Evolutionary conservation across 108 stramenopile genomes (phyloP).

Genomic region (Halocafeteria seosinensis): DNA sequence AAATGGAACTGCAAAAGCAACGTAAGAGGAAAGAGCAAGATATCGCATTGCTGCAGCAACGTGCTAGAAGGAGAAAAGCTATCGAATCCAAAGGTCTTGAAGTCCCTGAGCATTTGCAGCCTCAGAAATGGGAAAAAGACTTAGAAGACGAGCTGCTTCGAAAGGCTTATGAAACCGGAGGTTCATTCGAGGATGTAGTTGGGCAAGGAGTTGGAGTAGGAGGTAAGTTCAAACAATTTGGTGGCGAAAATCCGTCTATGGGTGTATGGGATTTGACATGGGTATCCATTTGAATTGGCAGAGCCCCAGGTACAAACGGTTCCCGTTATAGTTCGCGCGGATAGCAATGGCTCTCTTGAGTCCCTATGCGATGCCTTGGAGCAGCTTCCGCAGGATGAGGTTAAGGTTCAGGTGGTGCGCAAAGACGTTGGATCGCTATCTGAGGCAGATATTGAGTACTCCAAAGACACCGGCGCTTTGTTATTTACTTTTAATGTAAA

Average conservation of each 20-base stretch:
- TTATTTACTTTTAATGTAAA: background rate
- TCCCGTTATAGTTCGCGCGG: conserved; percentile 76
- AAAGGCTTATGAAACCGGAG: too few relatives aligned
- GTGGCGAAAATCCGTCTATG: too few relatives aligned
- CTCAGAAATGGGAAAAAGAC: background rate
- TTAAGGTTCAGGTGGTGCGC: conserved; percentile 60
- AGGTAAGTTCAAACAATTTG: background rate
- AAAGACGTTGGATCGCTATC: conserved; percentile 75
- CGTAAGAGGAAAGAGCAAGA: background rate
- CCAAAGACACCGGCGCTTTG: conserved; percentile 6
- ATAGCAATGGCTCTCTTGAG: conserved; percentile 77
- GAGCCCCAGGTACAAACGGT: conserved; percentile 28
- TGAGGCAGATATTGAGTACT: conserved; percentile 76
- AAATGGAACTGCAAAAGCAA: background rate
- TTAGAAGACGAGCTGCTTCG: too few relatives aligned
- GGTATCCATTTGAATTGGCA: background rate
- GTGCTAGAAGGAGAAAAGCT: background rate
- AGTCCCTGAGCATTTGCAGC: background rate
- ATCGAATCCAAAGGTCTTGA: background rate
- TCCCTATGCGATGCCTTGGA: conserved; percentile 63
- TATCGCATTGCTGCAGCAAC: background rate
- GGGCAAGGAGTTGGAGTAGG: background rate
- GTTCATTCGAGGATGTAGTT: too few relatives aligned
- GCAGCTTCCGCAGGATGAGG: conserved; percentile 66
- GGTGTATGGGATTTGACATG: too few relatives aligned